Base-by-base conservation (phyloP, 208 protist species). In the Histomonas meleagridis region DNA sequence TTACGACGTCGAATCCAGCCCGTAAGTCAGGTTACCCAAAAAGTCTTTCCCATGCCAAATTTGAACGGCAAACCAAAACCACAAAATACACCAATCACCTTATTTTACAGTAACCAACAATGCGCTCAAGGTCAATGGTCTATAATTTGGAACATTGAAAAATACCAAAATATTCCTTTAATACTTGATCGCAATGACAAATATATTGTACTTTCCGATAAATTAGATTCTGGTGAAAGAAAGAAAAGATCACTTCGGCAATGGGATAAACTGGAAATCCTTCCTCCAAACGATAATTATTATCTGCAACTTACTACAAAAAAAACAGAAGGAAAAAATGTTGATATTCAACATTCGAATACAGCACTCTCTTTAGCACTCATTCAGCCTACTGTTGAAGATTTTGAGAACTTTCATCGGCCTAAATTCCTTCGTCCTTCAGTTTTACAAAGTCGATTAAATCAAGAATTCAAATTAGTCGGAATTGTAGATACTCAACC, bases 331-430 rank as follows among this genome's bases (percentile, higher is more conserved):
- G 18, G 35, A 57, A 43, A 40, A 86, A 86, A 51, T 49, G 40
- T 55, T 26, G 76, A 86, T 65, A 86, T 86, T 35, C 76, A 86
- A 55, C 40, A 86, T 49, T 51, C 76, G 38, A 46, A 86, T 55
- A 14, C 46, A 53, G 76, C 76, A 2, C 4, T 55, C 2, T 51
- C 43, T 55, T 28, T 86, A 16, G 28, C 26, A 7, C 46, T 86
- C 10, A 55, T 86, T 55, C 46, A 86, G 18, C 76, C 76, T 40
- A 86, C 51, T 38, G 16, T 46, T 51, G 16, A 9, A 38, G 43
- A 86, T 55, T 51, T 86, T 55, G 76, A 86, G 38, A 51, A 43
- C 14, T 46, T 38, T n/a, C 76, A 86, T 35, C 76, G 55, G 51
- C 76, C 76, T 38, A n/a, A n/a, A n/a, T n/a, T n/a, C n/a, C n/a